phyloP scores from a whole-genome alignment of 2,329 filamentous ascomycete species.

The Epichloe gansuensis region DNA sequence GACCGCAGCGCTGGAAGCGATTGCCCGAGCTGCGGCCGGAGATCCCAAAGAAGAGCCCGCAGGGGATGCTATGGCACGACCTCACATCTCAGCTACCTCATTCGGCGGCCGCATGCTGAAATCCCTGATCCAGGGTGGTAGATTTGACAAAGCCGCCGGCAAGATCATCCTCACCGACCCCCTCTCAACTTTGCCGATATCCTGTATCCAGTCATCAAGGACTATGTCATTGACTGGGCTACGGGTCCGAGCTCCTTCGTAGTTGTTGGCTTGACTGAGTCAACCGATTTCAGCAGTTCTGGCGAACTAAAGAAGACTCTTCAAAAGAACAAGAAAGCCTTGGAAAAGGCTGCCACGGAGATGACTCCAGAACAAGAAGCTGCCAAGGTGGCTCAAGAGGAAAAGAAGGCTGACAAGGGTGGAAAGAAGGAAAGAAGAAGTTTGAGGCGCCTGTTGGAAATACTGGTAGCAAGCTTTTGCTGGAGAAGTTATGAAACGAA shows the following conservation, averaged over 20 bases:
- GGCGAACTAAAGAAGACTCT: constrained; percentile 57
- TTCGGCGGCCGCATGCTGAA: constrained; percentile 77
- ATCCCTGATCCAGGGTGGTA: constrained; percentile 77
- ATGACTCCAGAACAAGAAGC: constrained; percentile 43
- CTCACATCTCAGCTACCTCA: constrained; percentile 49
- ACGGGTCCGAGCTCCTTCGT: constrained; percentile 79
- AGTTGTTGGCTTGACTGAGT: constrained; percentile 68
- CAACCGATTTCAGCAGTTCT: constrained; percentile 54
- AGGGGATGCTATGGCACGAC: constrained; percentile 27
- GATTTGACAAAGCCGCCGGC: constrained; percentile 65
- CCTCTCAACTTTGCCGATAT: constrained; percentile 68
- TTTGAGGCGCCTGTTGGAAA: constrained; percentile 41
- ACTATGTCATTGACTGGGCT: constrained; percentile 69
- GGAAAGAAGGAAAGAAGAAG: constrained; percentile 31
- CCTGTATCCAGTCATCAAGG: constrained; percentile 72
- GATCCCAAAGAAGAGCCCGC: constrained; percentile 33
- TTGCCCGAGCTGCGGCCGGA: constrained; percentile 51
- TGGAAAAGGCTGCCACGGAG: constrained; percentile 55
- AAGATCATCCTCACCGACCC: constrained; percentile 61
- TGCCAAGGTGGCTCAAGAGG: constrained; percentile 36
- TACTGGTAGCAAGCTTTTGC: constrained; percentile 46
- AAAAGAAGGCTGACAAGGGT: constrained; percentile 30
- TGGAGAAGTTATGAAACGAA: constrained; percentile 40
- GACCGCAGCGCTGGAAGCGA: constrained; percentile 56
- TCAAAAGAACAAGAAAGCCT: constrained; percentile 57